These are phyloP conservation scores for Thuidium tamariscinum DNA, from an alignment of 225 moss, liverwort and hornwort genomes.

Conservation along the genomic window DNA sequence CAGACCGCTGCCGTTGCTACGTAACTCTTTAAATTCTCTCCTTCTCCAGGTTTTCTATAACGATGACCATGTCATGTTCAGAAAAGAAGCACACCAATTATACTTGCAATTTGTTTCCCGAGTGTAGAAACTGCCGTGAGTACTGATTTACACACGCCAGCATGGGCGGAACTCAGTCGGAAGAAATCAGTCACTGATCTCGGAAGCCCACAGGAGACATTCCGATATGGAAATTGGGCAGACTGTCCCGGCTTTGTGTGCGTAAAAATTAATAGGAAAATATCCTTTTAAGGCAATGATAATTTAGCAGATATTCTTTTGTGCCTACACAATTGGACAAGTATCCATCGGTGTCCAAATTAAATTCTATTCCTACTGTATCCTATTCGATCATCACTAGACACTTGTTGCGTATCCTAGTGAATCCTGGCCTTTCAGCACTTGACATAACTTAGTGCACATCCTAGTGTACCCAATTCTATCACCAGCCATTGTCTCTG, in stretches of 20 bases:
- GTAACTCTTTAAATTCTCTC: background rate
- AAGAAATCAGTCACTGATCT: background rate
- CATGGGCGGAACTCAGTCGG: background rate
- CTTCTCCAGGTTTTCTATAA: background rate
- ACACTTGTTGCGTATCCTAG: too few relatives aligned
- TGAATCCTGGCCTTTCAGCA: background rate
- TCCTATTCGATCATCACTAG: too few relatives aligned
- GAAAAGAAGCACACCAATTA: background rate
- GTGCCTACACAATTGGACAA: background rate
- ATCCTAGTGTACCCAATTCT: too few relatives aligned
- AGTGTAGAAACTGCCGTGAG: background rate
- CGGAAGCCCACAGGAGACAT: background rate
- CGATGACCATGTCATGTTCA: background rate
- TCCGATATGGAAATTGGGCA: background rate
- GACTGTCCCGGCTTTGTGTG: background rate
- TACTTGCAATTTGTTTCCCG: background rate
- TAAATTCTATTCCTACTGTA: background rate
- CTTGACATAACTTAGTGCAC: too few relatives aligned
- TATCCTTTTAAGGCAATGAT: background rate
- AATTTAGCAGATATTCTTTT: background rate
- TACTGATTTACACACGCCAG: background rate
- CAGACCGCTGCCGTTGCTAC: accelerated
- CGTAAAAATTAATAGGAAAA: background rate
- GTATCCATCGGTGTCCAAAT: background rate
- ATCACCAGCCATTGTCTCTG: too few relatives aligned